Conservation (phyloP, 1,139 yeast genomes). For the Lodderomyces metapsilosis region DNA sequence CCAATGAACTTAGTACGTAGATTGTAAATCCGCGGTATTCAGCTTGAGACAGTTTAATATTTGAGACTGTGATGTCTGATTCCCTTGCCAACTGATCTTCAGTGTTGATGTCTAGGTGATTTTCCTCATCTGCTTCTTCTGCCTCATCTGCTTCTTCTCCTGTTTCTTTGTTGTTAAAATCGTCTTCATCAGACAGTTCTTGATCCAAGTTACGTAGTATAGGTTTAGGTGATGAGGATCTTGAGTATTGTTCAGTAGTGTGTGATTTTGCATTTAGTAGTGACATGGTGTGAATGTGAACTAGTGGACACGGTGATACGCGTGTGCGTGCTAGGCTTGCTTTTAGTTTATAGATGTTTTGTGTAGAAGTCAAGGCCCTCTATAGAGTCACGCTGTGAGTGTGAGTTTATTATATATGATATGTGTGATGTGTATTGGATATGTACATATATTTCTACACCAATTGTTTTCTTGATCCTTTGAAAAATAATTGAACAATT, state of each 20-base stretch:
- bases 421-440: not conserved
- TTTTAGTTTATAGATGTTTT: too few species aligned
- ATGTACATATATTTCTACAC: constrained; percentile 55
- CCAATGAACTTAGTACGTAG: constrained; percentile 58
- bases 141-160: not conserved
- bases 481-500: constrained; percentile 84
- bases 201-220: constrained; percentile 6
- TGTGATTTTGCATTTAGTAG: constrained; percentile 5
- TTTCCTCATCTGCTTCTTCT: not conserved
- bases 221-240: constrained; percentile 12
- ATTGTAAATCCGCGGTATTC: constrained; percentile 82
- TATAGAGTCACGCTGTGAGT: too few species aligned
- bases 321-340: too few species aligned
- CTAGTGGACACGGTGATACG: too few species aligned
- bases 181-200: not conserved
- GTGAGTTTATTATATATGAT: not conserved
- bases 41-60: constrained; percentile 32
- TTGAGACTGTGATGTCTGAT: constrained; percentile 74
- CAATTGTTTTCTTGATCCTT: constrained; percentile 76
- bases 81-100: constrained; percentile 65
- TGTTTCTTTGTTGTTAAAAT: too few species aligned
- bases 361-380: too few species aligned
- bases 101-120: not conserved
- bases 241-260: constrained; percentile 7
- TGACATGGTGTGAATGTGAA: constrained; percentile 5